Conservation (phyloP, 345 rosid genomes). For the Durio zibethinus region DNA sequence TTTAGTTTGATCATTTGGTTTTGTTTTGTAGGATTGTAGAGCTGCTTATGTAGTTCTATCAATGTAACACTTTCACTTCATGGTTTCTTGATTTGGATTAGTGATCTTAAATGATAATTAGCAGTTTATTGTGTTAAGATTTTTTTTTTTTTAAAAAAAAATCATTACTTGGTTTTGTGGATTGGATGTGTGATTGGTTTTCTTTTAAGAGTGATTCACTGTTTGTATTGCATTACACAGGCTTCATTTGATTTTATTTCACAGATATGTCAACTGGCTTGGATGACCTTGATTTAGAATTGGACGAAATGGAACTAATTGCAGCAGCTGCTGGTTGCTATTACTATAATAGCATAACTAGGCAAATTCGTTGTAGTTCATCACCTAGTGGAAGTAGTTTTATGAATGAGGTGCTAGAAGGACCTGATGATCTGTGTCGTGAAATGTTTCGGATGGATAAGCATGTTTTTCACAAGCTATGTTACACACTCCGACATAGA, state of each 20-base stretch:
- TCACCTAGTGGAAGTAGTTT: slow-evolving; percentile 42
- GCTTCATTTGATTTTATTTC: slow-evolving; percentile 30
- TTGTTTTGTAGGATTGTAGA: not conserved
- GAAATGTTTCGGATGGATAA: slow-evolving; percentile 81
- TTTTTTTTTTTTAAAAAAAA: not conserved
- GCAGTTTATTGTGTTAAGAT: not conserved
- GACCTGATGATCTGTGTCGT: slow-evolving; percentile 48
- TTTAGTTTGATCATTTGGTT: not conserved
- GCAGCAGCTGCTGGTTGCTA: slow-evolving; percentile 76
- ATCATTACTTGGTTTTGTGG: slow-evolving; percentile 3
- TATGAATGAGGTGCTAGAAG: slow-evolving; percentile 51
- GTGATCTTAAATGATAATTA: slow-evolving; percentile 20
- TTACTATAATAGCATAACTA: slow-evolving; percentile 42
- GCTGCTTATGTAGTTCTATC: slow-evolving; percentile 13
- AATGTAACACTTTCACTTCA: slow-evolving; percentile 28
- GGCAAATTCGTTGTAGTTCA: slow-evolving; percentile 36
- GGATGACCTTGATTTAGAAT: slow-evolving; percentile 60
- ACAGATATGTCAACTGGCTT: slow-evolving; percentile 47
- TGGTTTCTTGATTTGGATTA: slow-evolving; percentile 14
- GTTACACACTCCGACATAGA: slow-evolving; percentile 49
- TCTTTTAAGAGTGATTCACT: not conserved
- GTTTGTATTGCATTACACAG: slow-evolving; percentile 12
- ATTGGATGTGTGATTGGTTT: not conserved
- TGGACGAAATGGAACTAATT: slow-evolving; percentile 83
- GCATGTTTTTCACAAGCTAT: slow-evolving; percentile 59